Conservation (phyloP, 2,329 filamentous ascomycete genomes). For the Ascochyta fabae region DNA sequence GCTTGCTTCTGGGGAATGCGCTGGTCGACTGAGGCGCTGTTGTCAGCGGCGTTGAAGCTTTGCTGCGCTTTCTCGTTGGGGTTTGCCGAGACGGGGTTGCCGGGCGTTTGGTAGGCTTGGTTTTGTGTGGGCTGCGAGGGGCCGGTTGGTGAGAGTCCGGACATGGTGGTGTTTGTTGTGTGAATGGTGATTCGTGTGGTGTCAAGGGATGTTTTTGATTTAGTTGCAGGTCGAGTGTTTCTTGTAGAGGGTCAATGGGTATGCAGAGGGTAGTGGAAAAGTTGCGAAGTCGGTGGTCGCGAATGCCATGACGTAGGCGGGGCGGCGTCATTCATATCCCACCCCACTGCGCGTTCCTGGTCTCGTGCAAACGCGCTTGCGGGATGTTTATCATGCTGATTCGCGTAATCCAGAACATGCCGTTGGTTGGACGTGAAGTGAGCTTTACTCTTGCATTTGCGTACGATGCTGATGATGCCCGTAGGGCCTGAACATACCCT, state of each 20-base stretch:
- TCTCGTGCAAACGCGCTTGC: constrained; percentile 16
- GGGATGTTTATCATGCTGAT: constrained; percentile 14
- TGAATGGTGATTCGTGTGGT: not conserved
- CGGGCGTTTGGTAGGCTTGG: constrained; percentile 55
- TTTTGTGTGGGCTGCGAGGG: constrained; percentile 53
- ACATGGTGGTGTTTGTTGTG: constrained; percentile 35
- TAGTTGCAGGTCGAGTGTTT: not conserved
- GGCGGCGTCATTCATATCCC: constrained; percentile 34
- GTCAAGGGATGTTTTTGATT: not conserved
- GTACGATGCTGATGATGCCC: constrained; percentile 10
- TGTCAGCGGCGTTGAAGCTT: constrained; percentile 43
- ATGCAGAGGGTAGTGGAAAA: not conserved
- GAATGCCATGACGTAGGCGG: constrained; percentile 41
- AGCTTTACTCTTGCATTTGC: constrained; percentile 13
- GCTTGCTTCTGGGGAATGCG: constrained; percentile 50
- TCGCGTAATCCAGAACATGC: constrained; percentile 14
- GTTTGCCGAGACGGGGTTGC: constrained; percentile 54
- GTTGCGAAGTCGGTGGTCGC: constrained; percentile 3
- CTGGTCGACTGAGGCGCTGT: constrained; percentile 40
- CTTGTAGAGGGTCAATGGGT: not conserved
- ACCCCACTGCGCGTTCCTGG: constrained; percentile 21
- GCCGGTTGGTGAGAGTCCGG: constrained; percentile 49
- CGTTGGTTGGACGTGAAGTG: not conserved
- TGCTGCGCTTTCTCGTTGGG: constrained; percentile 48
- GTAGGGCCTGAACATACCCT: not conserved